Percentiles rank a stretch among this genome's conserved stretches.
These are phyloP conservation scores for Actinidia chinensis DNA, from an alignment of 179 eudicot genomes.

Conservation along the genomic window DNA sequence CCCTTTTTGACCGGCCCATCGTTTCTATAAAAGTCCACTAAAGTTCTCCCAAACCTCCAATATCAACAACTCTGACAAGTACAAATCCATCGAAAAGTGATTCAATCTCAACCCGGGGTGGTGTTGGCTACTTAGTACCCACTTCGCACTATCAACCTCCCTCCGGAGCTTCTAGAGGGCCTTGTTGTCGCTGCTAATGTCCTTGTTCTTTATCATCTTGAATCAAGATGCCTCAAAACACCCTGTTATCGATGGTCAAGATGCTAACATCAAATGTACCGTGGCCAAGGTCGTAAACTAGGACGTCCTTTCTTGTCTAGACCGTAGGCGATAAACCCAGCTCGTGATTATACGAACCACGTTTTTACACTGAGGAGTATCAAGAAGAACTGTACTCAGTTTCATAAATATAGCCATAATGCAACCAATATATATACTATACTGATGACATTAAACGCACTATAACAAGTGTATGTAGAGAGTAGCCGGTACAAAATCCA, in stretches of 20 bases:
- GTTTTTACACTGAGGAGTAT: too few species aligned
- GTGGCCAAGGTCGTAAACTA: conserved; percentile 39
- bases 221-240: conserved; percentile 39
- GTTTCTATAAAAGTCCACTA: conserved; percentile 44
- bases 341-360: conserved; percentile 40
- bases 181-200: conserved; percentile 32
- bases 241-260: conserved; percentile 40
- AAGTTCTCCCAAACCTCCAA: conserved; percentile 38
- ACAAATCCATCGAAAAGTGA: conserved; percentile 38
- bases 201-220: conserved; percentile 32
- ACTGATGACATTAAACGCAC: background rate
- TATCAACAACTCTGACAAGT: conserved; percentile 34
- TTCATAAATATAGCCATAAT: too few species aligned
- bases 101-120: conserved; percentile 45
- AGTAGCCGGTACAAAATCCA: too few species aligned
- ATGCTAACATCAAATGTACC: conserved; percentile 44
- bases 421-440: conserved; percentile 30
- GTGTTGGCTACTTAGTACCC: conserved; percentile 38
- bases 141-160: conserved; percentile 40
- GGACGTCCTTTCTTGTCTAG: conserved; percentile 36
- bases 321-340: conserved; percentile 41
- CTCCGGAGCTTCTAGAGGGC: conserved; percentile 35
- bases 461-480: background rate
- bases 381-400: too few species aligned
- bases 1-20: conserved; percentile 37